Evolutionary conservation across 78 protist species (phyloP).

Genomic region (Dictyostelium intermedium): DNA sequence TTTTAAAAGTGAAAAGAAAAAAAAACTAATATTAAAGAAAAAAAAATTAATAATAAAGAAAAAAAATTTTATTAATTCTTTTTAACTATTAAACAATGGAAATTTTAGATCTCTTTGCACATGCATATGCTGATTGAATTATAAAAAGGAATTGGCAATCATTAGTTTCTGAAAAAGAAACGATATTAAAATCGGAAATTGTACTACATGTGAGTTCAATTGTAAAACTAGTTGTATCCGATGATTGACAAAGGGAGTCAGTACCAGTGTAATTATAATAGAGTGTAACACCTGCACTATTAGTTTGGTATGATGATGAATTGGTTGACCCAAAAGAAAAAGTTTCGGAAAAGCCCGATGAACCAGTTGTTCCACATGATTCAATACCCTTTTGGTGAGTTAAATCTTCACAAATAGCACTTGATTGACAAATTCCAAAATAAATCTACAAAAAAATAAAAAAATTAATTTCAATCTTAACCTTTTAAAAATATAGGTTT

Average conservation of each 20-base stretch:
- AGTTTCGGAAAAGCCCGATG: background rate
- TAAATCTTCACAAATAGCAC: background rate
- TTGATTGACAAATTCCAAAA: background rate
- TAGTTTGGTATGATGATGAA: background rate
- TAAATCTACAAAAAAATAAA: background rate
- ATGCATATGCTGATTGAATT: background rate
- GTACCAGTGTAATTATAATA: background rate
- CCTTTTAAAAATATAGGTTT: too few species aligned
- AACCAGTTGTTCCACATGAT: background rate
- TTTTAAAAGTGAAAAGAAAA: too few species aligned
- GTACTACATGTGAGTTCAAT: background rate
- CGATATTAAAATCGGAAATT: background rate
- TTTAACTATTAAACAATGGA: background rate
- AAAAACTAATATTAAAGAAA: background rate
- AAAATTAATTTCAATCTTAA: background rate
- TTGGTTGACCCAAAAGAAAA: background rate
- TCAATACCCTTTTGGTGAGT: background rate
- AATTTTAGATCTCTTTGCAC: background rate
- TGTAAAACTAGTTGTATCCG: background rate
- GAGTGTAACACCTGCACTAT: background rate
- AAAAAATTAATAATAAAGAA: background rate
- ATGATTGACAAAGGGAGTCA: background rate
- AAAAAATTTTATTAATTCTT: too few species aligned
- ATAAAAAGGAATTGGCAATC: background rate
- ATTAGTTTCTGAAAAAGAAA: background rate